Evolutionary conservation across 208 protist genomes (phyloP), one percentile per base, ranked within the genome.

Genomic region (Leishmania guyanensis): DNA sequence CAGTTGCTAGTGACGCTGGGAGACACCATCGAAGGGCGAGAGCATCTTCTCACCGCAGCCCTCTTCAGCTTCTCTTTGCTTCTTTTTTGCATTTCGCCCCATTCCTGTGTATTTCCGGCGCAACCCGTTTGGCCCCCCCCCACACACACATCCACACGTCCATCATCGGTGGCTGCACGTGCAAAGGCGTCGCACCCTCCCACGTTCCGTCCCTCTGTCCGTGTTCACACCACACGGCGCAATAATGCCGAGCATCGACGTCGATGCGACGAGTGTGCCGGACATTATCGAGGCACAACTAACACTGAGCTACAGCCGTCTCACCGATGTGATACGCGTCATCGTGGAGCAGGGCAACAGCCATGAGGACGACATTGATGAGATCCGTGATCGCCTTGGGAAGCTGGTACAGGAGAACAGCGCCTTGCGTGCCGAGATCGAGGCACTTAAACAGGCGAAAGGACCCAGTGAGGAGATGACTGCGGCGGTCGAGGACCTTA

Each of bases 271-370:
- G 5, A 85, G 82, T 65, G 92, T 97, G 51, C 94, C 94, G 16
- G 94, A 97, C 82, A 96, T 97, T 83, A 97, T 97, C 76, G 94
- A 97, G 88, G 94, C 94, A 62, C 94, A 97, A 79, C 87, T 97
- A 14, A 97, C 94, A 4, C 88, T 97, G 16, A 97, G 93, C 85
- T 97, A 96, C 87, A 96, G 90, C 74, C 90, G 93, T 66, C 90
- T 97, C 46, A 84, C 92, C 36, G 86, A 95, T 71, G 80, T 97
- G 36, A 89, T 97, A 29, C 90, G 89, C 33, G 80, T 95, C 26
- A 92, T 97, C 65, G 80, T 97, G 20, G 91, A 96, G n/a, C 93
- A 95, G 66, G 91, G 93, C 22, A 97, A 97, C 75, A 86, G 86
- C 26, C 91, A 97, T 73, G 94, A 95, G 65, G 89, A 94, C 48